Base-by-base conservation (phyloP, 1,284 basidiomycete genomes). In the Lentinula novae-zelandiae region DNA sequence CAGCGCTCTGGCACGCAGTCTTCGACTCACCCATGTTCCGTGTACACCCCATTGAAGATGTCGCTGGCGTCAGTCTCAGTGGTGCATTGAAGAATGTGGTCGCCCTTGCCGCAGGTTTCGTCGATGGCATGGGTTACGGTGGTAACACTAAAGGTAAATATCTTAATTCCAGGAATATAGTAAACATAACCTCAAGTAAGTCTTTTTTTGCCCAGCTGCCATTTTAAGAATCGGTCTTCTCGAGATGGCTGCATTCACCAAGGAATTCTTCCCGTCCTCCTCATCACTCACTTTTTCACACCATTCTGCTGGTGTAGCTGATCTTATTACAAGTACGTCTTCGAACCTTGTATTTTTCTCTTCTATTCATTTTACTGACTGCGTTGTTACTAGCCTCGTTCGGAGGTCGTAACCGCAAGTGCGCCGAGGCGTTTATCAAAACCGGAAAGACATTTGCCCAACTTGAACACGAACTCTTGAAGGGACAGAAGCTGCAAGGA, bases 61-160 rank as follows among this genome's bases (percentile, higher is more conserved):
- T 66, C 38, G 62, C 64, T 39, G 65, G 65, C 46, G 65, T 66
- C 48, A 63, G 64, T 36, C 60, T 66, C 15, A 63, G 62, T 40
- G 65, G 65, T 9, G 65, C 65, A 33, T 55, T 66, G 12, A 66
- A 66, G 53, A 66, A 66, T 54, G 64, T 66, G 9, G 65, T 66
- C 17, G 65, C 65, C 15, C 58, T 66, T 10, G 64, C 64, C 10
- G 65, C 65, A 22, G 65, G 65, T 12, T 66, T 66, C 34, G 64
- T 65, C 15, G 65, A 66, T 57, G 65, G 65, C 6, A 65, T 66
- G 64, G 65, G 64, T 6, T 61, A 62, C 36, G 65, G 62, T 13
- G 57, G 64, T 49, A 64, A 62, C 48, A 60, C 58, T 22, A 60
- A 59, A 53, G 39, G 51, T 58, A 53, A 15, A 6, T 1, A 2